A percentile compares a stretch with the other conserved stretches of the same genome.
These are phyloP conservation scores for Candida namnaoensis DNA, from an alignment of 805 yeast genomes.

Conservation along the genomic window DNA sequence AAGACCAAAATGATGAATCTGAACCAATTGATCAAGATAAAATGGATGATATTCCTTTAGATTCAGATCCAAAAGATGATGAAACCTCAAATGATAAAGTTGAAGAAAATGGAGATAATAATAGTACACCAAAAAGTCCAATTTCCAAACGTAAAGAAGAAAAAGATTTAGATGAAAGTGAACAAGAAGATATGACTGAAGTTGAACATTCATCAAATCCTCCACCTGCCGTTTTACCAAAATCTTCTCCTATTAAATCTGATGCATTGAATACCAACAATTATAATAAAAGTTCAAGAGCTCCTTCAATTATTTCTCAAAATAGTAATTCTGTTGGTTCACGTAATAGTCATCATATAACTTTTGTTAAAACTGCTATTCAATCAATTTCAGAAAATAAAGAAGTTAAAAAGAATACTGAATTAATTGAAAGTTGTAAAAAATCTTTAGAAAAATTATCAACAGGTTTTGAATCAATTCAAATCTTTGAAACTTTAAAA, in stretches of 20 bases:
- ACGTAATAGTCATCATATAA: constrained; percentile 21
- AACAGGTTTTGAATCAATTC: constrained; percentile 31
- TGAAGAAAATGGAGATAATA: background rate
- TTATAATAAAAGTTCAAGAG: constrained; percentile 10
- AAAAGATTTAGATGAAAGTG: constrained; percentile 1
- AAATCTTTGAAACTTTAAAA: constrained; percentile 75
- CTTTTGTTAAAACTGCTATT: constrained; percentile 48
- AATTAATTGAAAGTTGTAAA: constrained; percentile 22
- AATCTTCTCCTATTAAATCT: constrained; percentile 3
- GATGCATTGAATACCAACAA: background rate
- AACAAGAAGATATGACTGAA: constrained; percentile 6
- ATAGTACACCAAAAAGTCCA: background rate
- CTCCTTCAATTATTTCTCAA: constrained; percentile 10
- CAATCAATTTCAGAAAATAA: constrained; percentile 47
- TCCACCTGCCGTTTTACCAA: constrained; percentile 11
- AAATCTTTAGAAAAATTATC: constrained; percentile 20
- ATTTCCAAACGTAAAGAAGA: background rate
- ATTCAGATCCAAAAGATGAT: background rate
- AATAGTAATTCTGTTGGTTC: constrained; percentile 4
- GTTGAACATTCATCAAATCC: constrained; percentile 5
- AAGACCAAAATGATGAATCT: background rate
- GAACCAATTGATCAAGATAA: background rate
- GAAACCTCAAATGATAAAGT: constrained; percentile 1
- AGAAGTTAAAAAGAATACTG: constrained; percentile 45
- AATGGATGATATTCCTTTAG: background rate